Evolutionary conservation across 805 yeast species (phyloP), one percentile per base, ranked within the genome.

Genomic region (Scheffersomyces ergatensis): DNA sequence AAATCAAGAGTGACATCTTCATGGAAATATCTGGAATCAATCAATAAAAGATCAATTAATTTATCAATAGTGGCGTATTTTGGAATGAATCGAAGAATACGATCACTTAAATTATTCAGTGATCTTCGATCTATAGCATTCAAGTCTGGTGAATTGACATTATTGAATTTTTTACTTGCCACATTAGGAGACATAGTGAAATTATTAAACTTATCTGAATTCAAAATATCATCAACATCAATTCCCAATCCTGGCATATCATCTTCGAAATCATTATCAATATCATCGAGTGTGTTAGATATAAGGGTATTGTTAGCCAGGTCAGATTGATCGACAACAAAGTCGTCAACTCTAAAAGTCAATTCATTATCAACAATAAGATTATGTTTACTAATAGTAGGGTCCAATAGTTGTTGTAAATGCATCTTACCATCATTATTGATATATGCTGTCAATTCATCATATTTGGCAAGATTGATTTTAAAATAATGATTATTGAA

Each of bases 1-100:
- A 67, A 57, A 43, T 69, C 72, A 23, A 70, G 43, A 6, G 51
- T 45, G n/a, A 65, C 53, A 11, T 51, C 45, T 13, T 60, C 62
- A 37, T 62, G 63, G 79, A 89, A 40, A 77, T 80, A 50, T 76
- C 77, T 30, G 77, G 83, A 16, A 85, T 92, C 57, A 77, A 71
- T 53, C 4, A 92, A 89, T 38, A 92, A 63, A 17, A 90, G 72
- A 60, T 92, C 97, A 40, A 89, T 72, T 50, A 92, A 71, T 50
- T 81, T 80, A 33, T 87, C 93, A 42, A 88, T 62, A 1, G 86
- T 74, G 1, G 93, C 93, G 50, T 53, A 62, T 37, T 65, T 63
- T 3, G 74, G 74, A 26, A 67, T 58, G 43, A 51, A 62, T 34
- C 47, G 53, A 27, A 41, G 42, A 13, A 39, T 46, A 18, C 46